Conservation (phyloP, 768 basidiomycete genomes). For the Leccinum incarnatum region DNA sequence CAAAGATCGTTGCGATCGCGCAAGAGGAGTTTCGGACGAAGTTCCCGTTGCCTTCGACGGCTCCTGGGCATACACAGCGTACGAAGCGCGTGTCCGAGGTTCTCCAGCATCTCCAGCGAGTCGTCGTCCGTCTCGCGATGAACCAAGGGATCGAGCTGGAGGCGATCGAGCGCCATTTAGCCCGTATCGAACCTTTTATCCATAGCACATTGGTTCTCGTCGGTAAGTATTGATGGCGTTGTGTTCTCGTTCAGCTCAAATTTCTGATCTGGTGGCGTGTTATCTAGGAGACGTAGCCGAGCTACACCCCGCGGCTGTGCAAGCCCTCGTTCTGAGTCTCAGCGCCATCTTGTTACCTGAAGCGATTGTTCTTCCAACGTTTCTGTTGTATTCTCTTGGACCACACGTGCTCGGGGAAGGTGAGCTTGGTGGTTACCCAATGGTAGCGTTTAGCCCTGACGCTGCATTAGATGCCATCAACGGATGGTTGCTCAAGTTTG, state of each 20-base stretch:
- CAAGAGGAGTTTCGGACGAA: conserved; percentile 3
- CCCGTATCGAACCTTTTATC: neutral
- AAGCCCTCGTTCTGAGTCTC: conserved; percentile 12
- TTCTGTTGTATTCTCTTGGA: conserved; percentile 15
- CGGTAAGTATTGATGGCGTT: conserved; percentile 4
- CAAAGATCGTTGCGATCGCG: neutral
- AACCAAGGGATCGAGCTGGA: neutral
- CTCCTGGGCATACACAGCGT: conserved; percentile 12
- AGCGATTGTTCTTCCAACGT: conserved; percentile 7
- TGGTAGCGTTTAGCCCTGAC: neutral
- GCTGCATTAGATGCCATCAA: conserved; percentile 11
- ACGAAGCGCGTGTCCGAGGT: neutral
- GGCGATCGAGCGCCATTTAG: conserved; percentile 6
- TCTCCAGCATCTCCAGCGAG: neutral
- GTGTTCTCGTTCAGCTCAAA: neutral
- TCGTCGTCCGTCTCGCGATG: conserved; percentile 1
- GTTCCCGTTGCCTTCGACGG: conserved; percentile 7
- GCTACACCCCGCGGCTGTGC: conserved; percentile 11
- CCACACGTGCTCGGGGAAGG: conserved; percentile 16
- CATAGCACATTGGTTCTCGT: conserved; percentile 6
- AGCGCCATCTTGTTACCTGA: conserved; percentile 9
- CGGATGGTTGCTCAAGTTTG: conserved; percentile 8
- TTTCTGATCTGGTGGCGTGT: neutral
- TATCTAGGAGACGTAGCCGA: conserved; percentile 15
- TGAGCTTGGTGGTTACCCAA: neutral